Percentiles rank a stretch among this genome's conserved stretches.
phyloP scores from a whole-genome alignment of 345 rosid species.

The Litchi chinensis region DNA sequence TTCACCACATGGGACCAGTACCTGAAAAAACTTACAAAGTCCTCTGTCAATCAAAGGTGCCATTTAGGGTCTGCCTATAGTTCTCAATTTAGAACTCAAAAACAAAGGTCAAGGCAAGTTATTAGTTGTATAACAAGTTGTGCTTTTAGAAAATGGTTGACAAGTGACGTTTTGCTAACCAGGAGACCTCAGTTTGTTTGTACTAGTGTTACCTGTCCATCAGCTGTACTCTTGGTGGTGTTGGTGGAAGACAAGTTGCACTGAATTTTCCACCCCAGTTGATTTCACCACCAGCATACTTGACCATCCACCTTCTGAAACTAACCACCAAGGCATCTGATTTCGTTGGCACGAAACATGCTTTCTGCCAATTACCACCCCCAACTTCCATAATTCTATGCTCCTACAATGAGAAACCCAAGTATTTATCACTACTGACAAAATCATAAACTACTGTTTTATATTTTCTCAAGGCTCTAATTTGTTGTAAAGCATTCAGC shows the following conservation, averaged over 20 bases:
- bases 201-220: slow-evolving; percentile 62
- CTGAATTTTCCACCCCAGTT: slow-evolving; percentile 75
- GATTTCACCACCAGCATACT: slow-evolving; percentile 58
- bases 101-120: too few relatives aligned
- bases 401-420: slow-evolving; percentile 50
- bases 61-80: too few relatives aligned
- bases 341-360: slow-evolving; percentile 77
- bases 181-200: not conserved
- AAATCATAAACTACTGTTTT: not conserved
- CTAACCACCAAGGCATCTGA: slow-evolving; percentile 73
- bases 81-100: too few relatives aligned
- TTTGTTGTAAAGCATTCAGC: too few relatives aligned
- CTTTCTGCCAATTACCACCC: slow-evolving; percentile 74
- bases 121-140: too few relatives aligned
- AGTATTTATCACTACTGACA: not conserved
- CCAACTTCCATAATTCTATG: slow-evolving; percentile 70
- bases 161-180: too few relatives aligned
- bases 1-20: slow-evolving; percentile 85
- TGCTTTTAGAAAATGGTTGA: too few relatives aligned
- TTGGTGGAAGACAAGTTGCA: slow-evolving; percentile 61
- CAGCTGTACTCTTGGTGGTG: slow-evolving; percentile 75
- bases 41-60: too few relatives aligned
- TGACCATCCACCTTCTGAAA: slow-evolving; percentile 79
- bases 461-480: not conserved
- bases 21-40: slow-evolving; percentile 36